Percentiles rank a stretch among this genome's conserved stretches.
These are phyloP conservation scores for Irpex lacteus DNA, from an alignment of 1,284 basidiomycete species.

Conservation along the genomic window DNA sequence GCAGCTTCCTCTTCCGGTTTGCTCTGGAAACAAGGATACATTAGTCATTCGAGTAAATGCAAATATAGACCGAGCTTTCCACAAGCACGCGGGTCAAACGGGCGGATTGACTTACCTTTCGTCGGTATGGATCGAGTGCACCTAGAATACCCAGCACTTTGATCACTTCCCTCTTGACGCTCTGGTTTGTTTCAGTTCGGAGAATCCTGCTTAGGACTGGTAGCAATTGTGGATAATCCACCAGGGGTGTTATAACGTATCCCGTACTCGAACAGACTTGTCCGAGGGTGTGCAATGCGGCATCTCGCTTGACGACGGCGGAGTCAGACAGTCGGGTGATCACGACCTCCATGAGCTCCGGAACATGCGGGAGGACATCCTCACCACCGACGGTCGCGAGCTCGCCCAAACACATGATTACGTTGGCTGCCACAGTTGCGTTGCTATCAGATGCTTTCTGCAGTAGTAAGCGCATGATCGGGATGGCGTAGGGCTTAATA, in stretches of 20 bases:
- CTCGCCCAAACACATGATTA: slow-evolving; percentile 94
- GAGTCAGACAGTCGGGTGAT: slow-evolving; percentile 88
- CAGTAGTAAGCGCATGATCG: slow-evolving; percentile 90
- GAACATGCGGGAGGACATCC: slow-evolving; percentile 82
- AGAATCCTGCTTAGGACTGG: slow-evolving; percentile 86
- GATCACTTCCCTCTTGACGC: slow-evolving; percentile 86
- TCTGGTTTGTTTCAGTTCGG: slow-evolving; percentile 75
- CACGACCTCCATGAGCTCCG: slow-evolving; percentile 88
- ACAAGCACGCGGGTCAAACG: no score
- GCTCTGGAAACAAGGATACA: slow-evolving; percentile 37
- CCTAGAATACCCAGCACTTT: slow-evolving; percentile 96
- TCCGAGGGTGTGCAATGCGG: slow-evolving; percentile 91
- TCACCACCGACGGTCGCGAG: slow-evolving; percentile 93
- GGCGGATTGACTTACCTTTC: slow-evolving; percentile 59
- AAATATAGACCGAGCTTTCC: no score
- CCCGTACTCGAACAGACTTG: slow-evolving; percentile 96
- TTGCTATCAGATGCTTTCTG: slow-evolving; percentile 86
- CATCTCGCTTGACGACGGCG: slow-evolving; percentile 85
- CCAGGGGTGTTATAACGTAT: slow-evolving; percentile 89
- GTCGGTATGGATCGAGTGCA: slow-evolving; percentile 95
- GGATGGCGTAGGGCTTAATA: slow-evolving; percentile 96
- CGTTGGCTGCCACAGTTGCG: slow-evolving; percentile 88
- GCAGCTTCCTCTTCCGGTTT: slow-evolving; percentile 75
- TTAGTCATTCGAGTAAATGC: no score
- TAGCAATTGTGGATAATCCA: slow-evolving; percentile 91